These are phyloP conservation scores for Metschnikowia noctiluminum DNA, from an alignment of 805 yeast genomes.

Conservation along the genomic window DNA sequence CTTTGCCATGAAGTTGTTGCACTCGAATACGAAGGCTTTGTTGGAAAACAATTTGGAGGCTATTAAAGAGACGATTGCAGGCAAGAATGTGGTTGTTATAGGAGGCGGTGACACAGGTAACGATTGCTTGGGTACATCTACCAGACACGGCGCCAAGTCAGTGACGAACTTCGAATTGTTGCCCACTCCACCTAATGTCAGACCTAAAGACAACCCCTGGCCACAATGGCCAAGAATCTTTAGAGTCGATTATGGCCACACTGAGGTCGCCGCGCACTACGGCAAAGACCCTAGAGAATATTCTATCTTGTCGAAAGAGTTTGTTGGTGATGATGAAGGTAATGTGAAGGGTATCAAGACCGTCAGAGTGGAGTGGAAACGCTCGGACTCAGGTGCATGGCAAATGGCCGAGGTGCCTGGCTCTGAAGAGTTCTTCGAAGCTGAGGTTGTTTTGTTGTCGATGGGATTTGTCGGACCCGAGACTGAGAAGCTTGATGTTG, in stretches of 20 bases:
- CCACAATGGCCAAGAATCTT: conserved; percentile 99
- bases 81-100: conserved; percentile 90
- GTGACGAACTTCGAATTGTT: conserved; percentile 91
- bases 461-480: conserved; percentile 99
- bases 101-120: conserved; percentile 99
- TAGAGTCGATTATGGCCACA: conserved; percentile 97
- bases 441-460: conserved; percentile 87
- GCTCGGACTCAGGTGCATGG: conserved; percentile 95
- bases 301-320: conserved; percentile 91
- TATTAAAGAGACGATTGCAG: conserved; percentile 66
- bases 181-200: conserved; percentile 83
- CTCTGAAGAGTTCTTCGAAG: conserved; percentile 89
- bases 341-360: conserved; percentile 94
- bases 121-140: conserved; percentile 96
- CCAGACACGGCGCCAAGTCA: conserved; percentile 94
- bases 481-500: conserved; percentile 63
- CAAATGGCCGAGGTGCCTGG: conserved; percentile 98
- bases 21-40: conserved; percentile 85
- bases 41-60: conserved; percentile 77
- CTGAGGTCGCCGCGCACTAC: conserved; percentile 90
- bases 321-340: conserved; percentile 91
- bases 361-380: conserved; percentile 97
- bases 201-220: conserved; percentile 98
- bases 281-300: conserved; percentile 98
- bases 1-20: conserved; percentile 90